Evolutionary conservation across 148 eudicot genomes (phyloP), one percentile per base, ranked within the genome.

Genomic region (Pharnaceum exiguum): DNA sequence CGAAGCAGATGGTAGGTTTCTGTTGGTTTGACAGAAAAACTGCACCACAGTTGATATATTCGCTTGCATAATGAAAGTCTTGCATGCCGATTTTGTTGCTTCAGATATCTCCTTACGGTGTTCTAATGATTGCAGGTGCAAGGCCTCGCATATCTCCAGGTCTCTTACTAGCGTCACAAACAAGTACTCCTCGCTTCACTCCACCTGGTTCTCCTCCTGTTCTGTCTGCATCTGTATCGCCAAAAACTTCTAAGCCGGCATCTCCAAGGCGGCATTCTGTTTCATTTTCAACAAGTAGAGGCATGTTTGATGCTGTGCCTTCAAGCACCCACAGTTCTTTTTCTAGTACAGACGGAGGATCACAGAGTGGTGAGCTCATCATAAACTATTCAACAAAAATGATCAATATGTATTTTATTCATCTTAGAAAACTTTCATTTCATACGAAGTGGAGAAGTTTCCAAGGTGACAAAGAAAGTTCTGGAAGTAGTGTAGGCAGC

Each of bases 181-280:
- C 73, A 12, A 85, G 46, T 80, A 88, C 98, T 40, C 96, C 95
- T 53, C 82, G 80, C 60, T 59, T 85, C 53, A 88, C 96, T n/a
- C 98, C 98, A 49, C 80, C 95, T 15, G 90, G 86, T 46, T 93
- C 98, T 56, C 98, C 98, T 54, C 90, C 95, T 16, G 54, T 56
- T 52, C 36, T 75, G 13, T 82, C 96, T 50, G 90, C 85, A 23
- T 78, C 95, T 29, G 79, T 48, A 44, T 82, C 98, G 61, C 98
- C 98, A 16, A 79, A 68, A 60, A 79, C 84, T 15, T 79, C 98
- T 19, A 85, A 72, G 69, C 80, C 94, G 22, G 18, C 71, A 21
- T 93, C 98, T 31, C 98, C 98, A 31, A 85, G 89, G 79, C 71
- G 96, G 50, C 96, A 79, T 47, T 81, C 95, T 5, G 70, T 83